Evolutionary conservation across 345 rosid genomes (phyloP), one percentile per base, ranked within the genome.

Genomic region (Eucalyptus curtisii): DNA sequence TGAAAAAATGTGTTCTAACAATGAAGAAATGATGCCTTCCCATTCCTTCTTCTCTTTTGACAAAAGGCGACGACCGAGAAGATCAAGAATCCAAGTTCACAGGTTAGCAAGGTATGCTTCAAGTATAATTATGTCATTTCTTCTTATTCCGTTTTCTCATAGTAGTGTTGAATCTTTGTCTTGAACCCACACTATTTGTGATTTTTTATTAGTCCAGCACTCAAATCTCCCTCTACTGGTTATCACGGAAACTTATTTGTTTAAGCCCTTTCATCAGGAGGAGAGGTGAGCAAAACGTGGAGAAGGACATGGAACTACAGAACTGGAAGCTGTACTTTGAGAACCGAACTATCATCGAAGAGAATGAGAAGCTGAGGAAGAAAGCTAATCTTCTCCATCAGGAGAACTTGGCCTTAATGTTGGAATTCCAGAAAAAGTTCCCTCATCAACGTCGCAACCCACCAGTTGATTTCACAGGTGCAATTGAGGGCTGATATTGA

Each of bases 321-420:
- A 95, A 95, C 92, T 89, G 93, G 91, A 93, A 92, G 94, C 93
- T 95, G 64, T 95, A 92, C 85, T 88, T 95, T 91, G 94, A 93
- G 92, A 96, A 96, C 90, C 91, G 87, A 86, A 92, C 91, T 42
- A 96, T 96, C n/a, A 89, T 93, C 20, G 94, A 95, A 89, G 96
- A 93, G 92, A 95, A 96, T 30, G 93, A 93, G 90, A 94, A 92
- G 93, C 89, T 94, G 53, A 92, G 95, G 91, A 91, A 91, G 93
- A 92, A 91, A 90, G 96, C 95, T 68, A 40, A 53, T 79, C 91
- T 94, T 89, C 95, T 95, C 4, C 93, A 92, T 86, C 94, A 90
- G 90, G 97, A 95, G 92, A 96, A 95, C 90, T 57, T 93, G 84
- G 93, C 91, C 50, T 90, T 95, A 66, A 86, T 93, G 90, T 86